phyloP scores from a whole-genome alignment of 2,329 filamentous ascomycete species.

The Alternaria postmessia region DNA sequence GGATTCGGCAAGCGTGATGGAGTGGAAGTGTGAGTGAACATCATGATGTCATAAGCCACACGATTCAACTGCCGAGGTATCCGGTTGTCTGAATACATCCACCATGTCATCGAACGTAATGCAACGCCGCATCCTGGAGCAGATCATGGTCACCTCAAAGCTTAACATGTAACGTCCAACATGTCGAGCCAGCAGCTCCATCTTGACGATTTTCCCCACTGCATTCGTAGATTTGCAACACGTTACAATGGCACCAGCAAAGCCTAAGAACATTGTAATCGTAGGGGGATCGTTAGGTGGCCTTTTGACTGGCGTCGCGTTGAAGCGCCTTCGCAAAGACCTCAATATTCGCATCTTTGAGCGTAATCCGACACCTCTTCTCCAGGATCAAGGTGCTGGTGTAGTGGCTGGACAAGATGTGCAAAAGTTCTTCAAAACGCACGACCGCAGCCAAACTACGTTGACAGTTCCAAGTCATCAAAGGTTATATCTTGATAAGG shows the following conservation, averaged over 20 bases:
- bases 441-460: conserved; percentile 29
- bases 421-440: conserved; percentile 31
- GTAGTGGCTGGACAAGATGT: conserved; percentile 33
- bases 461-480: conserved; percentile 29
- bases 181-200: neutral
- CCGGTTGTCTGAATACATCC: neutral
- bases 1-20: neutral
- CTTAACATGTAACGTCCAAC: neutral
- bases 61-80: neutral
- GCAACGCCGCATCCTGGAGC: conserved; percentile 8
- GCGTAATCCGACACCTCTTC: conserved; percentile 33
- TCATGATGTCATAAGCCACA: conserved; percentile 15
- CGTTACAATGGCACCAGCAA: conserved; percentile 19
- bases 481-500: conserved; percentile 31
- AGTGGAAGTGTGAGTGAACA: neutral
- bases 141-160: neutral
- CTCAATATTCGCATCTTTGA: conserved; percentile 36
- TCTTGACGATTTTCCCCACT: neutral
- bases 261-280: conserved; percentile 32
- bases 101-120: conserved; percentile 17
- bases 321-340: conserved; percentile 33
- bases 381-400: conserved; percentile 41
- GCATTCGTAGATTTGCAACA: neutral
- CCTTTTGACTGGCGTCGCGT: conserved; percentile 30
- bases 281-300: conserved; percentile 36